These are phyloP conservation scores for Chamaenerion angustifolium DNA, from an alignment of 345 rosid species.

Conservation along the genomic window DNA sequence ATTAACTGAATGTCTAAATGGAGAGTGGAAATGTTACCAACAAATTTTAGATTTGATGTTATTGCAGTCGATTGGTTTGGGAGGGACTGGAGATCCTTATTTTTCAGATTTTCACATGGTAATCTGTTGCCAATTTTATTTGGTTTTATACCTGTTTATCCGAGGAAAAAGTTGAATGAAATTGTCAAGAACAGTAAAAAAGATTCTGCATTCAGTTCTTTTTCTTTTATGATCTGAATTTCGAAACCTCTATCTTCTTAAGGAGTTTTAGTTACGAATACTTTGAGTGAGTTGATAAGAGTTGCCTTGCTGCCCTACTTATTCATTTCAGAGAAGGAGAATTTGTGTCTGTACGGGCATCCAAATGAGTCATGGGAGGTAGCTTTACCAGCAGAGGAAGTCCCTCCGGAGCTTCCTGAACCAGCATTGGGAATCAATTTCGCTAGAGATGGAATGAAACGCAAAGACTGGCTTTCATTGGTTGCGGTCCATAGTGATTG, in stretches of 20 bases:
- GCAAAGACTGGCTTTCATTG: constrained; percentile 86
- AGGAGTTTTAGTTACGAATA: not conserved
- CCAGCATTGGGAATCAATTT: constrained; percentile 95
- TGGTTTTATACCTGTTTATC: not conserved
- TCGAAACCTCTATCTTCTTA: not conserved
- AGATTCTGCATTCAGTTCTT: too few relatives aligned
- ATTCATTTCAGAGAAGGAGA: constrained; percentile 63
- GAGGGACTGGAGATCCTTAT: too few relatives aligned
- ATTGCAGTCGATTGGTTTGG: not conserved
- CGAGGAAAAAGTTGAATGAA: constrained; percentile 1
- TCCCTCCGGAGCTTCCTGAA: constrained; percentile 95
- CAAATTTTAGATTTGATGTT: too few relatives aligned
- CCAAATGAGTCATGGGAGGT: constrained; percentile 95
- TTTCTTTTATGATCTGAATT: too few relatives aligned
- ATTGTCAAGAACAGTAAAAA: not conserved
- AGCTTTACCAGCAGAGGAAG: constrained; percentile 88
- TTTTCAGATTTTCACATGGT: not conserved
- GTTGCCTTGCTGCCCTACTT: not conserved
- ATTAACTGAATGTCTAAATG: too few relatives aligned
- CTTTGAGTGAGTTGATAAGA: not conserved
- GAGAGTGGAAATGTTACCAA: too few relatives aligned
- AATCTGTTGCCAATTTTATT: not conserved
- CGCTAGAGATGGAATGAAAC: constrained; percentile 92
- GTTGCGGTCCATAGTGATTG: constrained; percentile 96
- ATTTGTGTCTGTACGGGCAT: constrained; percentile 85